Evolutionary conservation across 73 alveolate species (phyloP).

Genomic region (Paramecium pentaurelia): DNA sequence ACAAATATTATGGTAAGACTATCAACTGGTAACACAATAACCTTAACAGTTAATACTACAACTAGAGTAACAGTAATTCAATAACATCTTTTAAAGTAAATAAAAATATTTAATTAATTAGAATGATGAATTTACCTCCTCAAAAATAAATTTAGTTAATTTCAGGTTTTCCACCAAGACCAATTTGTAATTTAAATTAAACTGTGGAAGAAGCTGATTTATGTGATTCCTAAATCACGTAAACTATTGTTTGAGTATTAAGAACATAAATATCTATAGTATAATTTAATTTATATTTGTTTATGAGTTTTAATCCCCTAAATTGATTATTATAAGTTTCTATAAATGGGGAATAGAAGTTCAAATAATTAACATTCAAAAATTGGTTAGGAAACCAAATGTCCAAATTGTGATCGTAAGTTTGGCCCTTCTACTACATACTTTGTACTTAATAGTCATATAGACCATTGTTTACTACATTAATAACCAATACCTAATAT

Average conservation of each 20-base stretch:
- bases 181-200: constrained; percentile 60
- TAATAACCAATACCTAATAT: neutral
- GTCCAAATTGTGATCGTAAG: constrained; percentile 13
- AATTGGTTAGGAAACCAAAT: neutral
- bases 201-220: constrained; percentile 79
- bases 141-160: constrained; percentile 44
- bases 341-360: constrained; percentile 25
- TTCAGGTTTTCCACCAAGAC: constrained; percentile 84
- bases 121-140: neutral
- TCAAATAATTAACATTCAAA: neutral
- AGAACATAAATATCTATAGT: neutral
- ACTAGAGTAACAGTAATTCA: constrained; percentile 70
- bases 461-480: neutral
- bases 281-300: neutral
- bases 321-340: neutral
- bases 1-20: constrained; percentile 75
- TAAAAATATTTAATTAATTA: neutral
- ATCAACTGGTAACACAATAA: constrained; percentile 72
- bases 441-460: neutral
- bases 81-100: constrained; percentile 59
- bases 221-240: neutral
- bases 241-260: neutral
- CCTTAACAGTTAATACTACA: constrained; percentile 57
- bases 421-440: neutral
- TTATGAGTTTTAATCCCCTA: neutral